Evolutionary conservation across 106 monocot species (phyloP).

Genomic region (Allium sativum): DNA sequence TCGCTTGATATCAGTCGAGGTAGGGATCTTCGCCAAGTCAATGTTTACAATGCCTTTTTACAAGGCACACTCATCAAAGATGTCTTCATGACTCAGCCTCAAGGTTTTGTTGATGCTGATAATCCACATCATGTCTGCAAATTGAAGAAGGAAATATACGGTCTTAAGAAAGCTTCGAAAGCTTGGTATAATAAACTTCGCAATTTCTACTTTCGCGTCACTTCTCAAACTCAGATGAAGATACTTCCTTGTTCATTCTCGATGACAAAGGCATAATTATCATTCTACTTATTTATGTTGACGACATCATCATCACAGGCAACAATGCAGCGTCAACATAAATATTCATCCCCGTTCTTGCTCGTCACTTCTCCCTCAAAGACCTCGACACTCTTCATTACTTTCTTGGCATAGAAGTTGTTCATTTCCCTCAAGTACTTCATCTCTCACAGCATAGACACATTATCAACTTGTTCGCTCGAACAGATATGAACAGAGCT

Average conservation of each 20-base stretch:
- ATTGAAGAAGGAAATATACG: not conserved
- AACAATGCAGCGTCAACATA: not conserved
- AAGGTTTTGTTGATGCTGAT: not conserved
- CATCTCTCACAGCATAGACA: not conserved
- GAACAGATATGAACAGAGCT: not conserved
- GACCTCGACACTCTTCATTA: not conserved
- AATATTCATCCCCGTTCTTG: not conserved
- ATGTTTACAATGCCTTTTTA: not conserved
- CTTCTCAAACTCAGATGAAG: not conserved
- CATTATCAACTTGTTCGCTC: not conserved
- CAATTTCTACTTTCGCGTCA: not conserved
- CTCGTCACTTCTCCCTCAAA: not conserved
- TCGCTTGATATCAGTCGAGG: not conserved
- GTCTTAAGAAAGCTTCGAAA: not conserved
- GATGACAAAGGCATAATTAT: not conserved
- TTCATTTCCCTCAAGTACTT: not conserved
- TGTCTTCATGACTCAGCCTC: not conserved
- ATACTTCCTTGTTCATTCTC: not conserved
- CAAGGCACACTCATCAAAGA: not conserved
- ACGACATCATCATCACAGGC: not conserved
- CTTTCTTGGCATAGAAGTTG: constrained; percentile 1
- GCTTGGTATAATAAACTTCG: not conserved
- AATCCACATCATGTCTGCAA: not conserved
- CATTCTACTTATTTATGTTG: not conserved
- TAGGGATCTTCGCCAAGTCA: not conserved